Base-by-base conservation (phyloP, 768 basidiomycete genomes). In the Pilatotrama ljubarskyi region DNA sequence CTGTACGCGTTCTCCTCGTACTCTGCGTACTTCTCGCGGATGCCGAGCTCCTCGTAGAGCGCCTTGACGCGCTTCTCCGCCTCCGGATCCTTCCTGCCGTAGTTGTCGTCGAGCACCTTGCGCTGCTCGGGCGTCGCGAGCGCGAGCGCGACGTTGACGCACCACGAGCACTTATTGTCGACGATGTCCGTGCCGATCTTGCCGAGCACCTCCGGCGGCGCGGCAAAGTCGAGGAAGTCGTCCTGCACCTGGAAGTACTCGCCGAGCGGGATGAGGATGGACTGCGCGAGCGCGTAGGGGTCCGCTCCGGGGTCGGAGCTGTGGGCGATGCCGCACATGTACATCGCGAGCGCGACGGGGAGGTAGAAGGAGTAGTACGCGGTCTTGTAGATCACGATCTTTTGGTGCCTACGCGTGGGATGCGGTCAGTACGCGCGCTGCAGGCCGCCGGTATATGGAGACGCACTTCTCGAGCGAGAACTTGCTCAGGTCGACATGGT, bases 221-320 rank as follows among this genome's bases (percentile, higher is more conserved):
- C 94, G 18, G 90, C 87, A 72, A 85, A 97, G 74, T 99, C 97
- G 68, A 98, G 84, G 76, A 88, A 98, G 76, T 98, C 96, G 72
- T 98, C 96, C 75, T 99, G 96, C 59, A 96, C 82, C 76, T 99
- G 96, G 86, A 98, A 98, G 77, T 98, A 99, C 74, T 97, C 95
- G 48, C 96, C 96, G 57, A 98, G 82, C 4, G 92, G 92, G 55
- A 98, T 76, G 41, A 98, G 84, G 72, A 99, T 95, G 44, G 84
- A 81, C 37, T 84, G 78, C 0, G 95, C 90, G 64, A 85, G 72
- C 42, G 86, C 82, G 79, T 91, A 96, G 4, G 88, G 84, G 48
- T 80, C 77, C 58, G 48, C 78, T 76, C 69, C 73, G 72, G 76
- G 74, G 69, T 74, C 74, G 68, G 76, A 69, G 36, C 77, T 71